Base-by-base conservation (phyloP, 148 eudicot species). In the Silene conica region DNA sequence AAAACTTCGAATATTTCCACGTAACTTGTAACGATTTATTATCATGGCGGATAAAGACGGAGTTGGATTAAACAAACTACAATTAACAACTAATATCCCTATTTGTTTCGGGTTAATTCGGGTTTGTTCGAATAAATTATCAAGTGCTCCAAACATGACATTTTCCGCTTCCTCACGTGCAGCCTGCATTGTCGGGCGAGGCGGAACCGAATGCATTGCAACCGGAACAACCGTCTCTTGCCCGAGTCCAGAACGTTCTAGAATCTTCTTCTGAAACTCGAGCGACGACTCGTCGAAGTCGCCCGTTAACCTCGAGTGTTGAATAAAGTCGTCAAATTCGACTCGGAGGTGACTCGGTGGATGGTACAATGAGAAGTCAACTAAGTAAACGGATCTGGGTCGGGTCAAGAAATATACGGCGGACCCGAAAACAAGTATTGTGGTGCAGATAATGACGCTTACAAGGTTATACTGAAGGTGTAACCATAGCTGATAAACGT, bases 41-140 rank as follows among this genome's bases (percentile, higher is more conserved):
- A 88, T 88, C 92, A 88, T 88, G 6, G 89, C 88, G 3, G 92
- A 88, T 0, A 88, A 72, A 1, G 92, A 88, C 0, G 92, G 92
- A 0, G 92, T 88, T 0, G 92, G 92, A 50, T 88, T 88, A 63
- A 88, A 88, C 19, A 88, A 69, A 45, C 88, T 84, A 23, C 88
- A 88, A 46, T 88, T 88, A 4, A 88, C 92, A 0, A 88, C 87
- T 0, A 88, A 74, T 0, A 88, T 77, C 1, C 92, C 89, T 19
- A 88, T 81, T 8, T 86, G 80, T 25, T 82, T 88, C 0, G 85
- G 83, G 66, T 80, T 86, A 0, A 88, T 48, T 0, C 66, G 62
- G 1, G 88, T 86, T 26, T 80, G 58, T 26, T 74, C 48, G 34
- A 88, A 85, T 2, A 88, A 73, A 8, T 80, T 78, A 14, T 88